Percentiles rank a stretch among this genome's conserved stretches.
These are phyloP conservation scores for Pachysandra terminalis DNA, from an alignment of 164 flowering plant genomes.

Conservation along the genomic window DNA sequence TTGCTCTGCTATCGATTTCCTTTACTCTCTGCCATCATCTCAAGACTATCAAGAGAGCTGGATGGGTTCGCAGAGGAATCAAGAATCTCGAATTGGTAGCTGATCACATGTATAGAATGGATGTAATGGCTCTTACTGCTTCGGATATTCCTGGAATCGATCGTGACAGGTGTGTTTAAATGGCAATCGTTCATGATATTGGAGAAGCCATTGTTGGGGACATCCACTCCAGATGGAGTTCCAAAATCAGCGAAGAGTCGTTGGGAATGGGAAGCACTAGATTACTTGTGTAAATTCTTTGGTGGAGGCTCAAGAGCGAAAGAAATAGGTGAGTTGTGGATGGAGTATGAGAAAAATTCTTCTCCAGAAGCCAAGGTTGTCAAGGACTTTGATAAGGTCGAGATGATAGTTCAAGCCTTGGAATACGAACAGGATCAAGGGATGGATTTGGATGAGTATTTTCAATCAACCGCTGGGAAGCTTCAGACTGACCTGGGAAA, in stretches of 20 bases:
- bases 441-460: too few species aligned
- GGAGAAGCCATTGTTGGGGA: constrained; percentile 94
- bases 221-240: constrained; percentile 93
- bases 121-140: constrained; percentile 78
- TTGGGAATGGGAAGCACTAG: constrained; percentile 72
- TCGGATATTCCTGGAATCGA: constrained; percentile 76
- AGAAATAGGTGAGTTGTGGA: constrained; percentile 78
- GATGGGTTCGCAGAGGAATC: constrained; percentile 73
- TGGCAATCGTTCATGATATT: constrained; percentile 97
- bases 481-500: constrained; percentile 87
- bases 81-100: constrained; percentile 80
- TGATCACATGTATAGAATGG: too few species aligned
- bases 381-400: constrained; percentile 96
- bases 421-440: constrained; percentile 89
- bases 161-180: constrained; percentile 89
- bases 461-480: too few species aligned
- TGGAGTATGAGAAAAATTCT: constrained; percentile 88
- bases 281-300: constrained; percentile 76
- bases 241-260: constrained; percentile 81
- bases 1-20: constrained; percentile 74
- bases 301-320: constrained; percentile 88
- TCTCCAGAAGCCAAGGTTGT: constrained; percentile 88
- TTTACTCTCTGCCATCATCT: constrained; percentile 75
- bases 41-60: constrained; percentile 89
- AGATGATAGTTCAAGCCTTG: constrained; percentile 95